phyloP scores from a whole-genome alignment of 225 moss, liverwort and hornwort genomes.

The Ulota crispa region DNA sequence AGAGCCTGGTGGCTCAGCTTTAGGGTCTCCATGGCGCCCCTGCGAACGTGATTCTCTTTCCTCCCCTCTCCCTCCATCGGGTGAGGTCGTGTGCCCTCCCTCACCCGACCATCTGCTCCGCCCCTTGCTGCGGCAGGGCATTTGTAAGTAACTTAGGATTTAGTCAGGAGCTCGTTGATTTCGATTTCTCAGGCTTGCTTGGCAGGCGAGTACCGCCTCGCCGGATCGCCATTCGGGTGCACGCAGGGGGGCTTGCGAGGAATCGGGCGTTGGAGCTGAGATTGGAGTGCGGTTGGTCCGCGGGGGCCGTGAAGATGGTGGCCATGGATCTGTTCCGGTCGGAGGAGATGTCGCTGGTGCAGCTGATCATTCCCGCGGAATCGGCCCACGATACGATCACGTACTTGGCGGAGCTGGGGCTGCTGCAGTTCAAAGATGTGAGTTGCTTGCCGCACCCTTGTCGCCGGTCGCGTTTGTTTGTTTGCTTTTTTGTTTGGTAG shows the following conservation, averaged over 20 bases:
- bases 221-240: background rate
- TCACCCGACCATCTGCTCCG: background rate
- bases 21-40: constrained; percentile 6
- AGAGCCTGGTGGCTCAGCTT: background rate
- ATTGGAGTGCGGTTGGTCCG: constrained; percentile 3
- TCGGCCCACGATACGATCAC: constrained; percentile 68
- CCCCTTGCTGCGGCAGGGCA: fast-evolving
- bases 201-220: background rate
- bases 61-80: background rate
- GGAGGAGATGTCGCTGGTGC: constrained; percentile 67
- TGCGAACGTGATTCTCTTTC: background rate
- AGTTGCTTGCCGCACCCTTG: background rate
- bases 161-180: background rate
- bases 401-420: constrained; percentile 61
- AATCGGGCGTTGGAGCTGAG: background rate
- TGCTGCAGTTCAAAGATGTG: constrained; percentile 80
- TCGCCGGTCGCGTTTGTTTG: background rate
- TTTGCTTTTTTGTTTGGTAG: background rate
- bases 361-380: constrained; percentile 69
- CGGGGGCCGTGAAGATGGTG: constrained; percentile 43
- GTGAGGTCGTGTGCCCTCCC: constrained; percentile 13
- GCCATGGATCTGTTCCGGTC: constrained; percentile 74
- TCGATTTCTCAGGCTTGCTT: background rate
- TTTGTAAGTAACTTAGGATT: no score
- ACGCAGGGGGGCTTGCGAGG: background rate